Evolutionary conservation across 257 asterid genomes (phyloP).

Genomic region (Solanum acaule): DNA sequence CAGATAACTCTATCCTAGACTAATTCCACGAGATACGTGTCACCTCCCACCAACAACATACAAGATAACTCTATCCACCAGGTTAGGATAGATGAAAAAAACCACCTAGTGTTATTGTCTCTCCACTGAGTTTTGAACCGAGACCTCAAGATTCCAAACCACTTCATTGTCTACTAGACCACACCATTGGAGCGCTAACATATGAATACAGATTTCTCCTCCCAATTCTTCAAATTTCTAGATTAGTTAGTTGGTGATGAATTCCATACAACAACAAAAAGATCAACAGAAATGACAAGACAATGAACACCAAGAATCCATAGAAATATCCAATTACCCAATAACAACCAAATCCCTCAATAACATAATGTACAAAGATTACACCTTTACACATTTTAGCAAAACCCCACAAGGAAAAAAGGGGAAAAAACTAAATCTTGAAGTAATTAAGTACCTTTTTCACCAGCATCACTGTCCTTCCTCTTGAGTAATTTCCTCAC

Average conservation of each 20-base stretch:
- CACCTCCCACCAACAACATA: background rate
- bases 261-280: background rate
- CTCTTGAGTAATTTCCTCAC: conserved; percentile 83
- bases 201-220: background rate
- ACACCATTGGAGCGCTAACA: background rate
- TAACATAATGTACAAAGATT: background rate
- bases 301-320: background rate
- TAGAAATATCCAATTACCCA: background rate
- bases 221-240: background rate
- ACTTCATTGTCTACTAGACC: background rate
- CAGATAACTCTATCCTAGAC: no score
- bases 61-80: no score
- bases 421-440: background rate
- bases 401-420: background rate
- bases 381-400: background rate
- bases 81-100: no score
- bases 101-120: background rate
- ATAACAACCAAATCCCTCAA: background rate
- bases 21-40: no score
- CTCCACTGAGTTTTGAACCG: background rate
- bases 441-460: conserved; percentile 38
- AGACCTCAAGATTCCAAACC: background rate
- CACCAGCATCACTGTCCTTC: conserved; percentile 97
- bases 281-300: background rate
- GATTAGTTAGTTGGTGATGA: background rate